These are phyloP conservation scores for Botryotinia calthae DNA, from an alignment of 2,329 filamentous ascomycete species.

Conservation along the genomic window DNA sequence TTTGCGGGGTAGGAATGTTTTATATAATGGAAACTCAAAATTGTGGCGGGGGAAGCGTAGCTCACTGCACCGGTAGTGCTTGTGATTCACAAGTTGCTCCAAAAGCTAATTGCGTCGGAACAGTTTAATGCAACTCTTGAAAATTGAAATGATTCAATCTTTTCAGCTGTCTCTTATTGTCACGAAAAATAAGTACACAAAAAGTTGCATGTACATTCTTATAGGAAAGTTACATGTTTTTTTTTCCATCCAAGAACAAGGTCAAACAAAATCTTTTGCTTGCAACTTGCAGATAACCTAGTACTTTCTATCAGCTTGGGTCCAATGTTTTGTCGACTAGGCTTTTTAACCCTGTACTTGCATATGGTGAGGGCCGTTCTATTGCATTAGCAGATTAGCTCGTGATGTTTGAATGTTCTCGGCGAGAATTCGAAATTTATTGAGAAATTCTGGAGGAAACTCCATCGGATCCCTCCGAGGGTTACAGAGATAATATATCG, in stretches of 20 bases:
- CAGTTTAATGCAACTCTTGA: background rate
- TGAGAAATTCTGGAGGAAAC: background rate
- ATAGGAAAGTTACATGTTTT: background rate
- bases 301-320: background rate
- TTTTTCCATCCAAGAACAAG: background rate
- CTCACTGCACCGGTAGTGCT: background rate
- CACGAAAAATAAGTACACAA: background rate
- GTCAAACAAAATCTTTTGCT: background rate
- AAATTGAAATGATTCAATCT: background rate
- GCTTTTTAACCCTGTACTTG: background rate
- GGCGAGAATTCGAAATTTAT: background rate
- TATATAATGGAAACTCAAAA: conserved; percentile 13
- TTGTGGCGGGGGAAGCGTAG: background rate
- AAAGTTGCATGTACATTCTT: background rate
- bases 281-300: background rate
- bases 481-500: background rate
- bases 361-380: background rate
- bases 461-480: background rate
- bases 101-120: background rate
- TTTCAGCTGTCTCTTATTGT: background rate
- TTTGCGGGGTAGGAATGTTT: conserved; percentile 14
- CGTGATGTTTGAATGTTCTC: background rate
- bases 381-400: background rate
- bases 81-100: background rate
- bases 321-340: background rate